Base-by-base conservation (phyloP, 345 rosid genomes). In the Brassica napus region DNA sequence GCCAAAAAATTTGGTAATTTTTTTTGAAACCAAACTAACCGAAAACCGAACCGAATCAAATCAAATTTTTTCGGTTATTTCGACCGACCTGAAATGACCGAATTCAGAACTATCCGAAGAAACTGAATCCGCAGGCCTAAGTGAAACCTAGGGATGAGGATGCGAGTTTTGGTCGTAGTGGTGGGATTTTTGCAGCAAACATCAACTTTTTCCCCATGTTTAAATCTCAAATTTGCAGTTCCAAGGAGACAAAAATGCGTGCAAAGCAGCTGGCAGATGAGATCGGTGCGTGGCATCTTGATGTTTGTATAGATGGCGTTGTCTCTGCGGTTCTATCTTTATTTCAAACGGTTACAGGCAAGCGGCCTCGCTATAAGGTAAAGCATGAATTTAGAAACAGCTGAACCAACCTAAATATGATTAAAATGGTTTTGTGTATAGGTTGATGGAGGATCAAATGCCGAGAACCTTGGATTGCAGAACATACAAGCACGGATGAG, bases 241-340 rank as follows among this genome's bases (percentile, higher is more conserved):
- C 98, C 14, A 84, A 86, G 73, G 85, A 80, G 74, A 90, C 97
- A 69, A 92, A 82, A 82, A 82, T 47, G 78, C 87, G 88, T 63
- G 98, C 98, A 71, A 93, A 89, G 90, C 77, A 79, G 65, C 87
- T 95, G 65, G 91, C 98, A 47, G 89, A 88, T 7, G 97, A 95
- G 86, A 93, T 95, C 11, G 99, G 99, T 55, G 85, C 99, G 1
- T 89, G 97, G 98, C 99, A 90, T 90, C 92, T 95, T 73, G 94
- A 95, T 61, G 88, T 92, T 80, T 75, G 81, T 80, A 90, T 95
- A 80, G 98, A 95, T 73, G 85, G 84, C 12, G 90, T 95, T 79
- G 89, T 91, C 37, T 91, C 99, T 80, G 88, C 98, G 0, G 81
- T 95, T 39, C 71, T 95, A 37, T 79, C 91, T 72, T 82, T 95